These are phyloP conservation scores for Plasmodium yoelii DNA, from an alignment of 169 alveolate species.

Conservation along the genomic window DNA sequence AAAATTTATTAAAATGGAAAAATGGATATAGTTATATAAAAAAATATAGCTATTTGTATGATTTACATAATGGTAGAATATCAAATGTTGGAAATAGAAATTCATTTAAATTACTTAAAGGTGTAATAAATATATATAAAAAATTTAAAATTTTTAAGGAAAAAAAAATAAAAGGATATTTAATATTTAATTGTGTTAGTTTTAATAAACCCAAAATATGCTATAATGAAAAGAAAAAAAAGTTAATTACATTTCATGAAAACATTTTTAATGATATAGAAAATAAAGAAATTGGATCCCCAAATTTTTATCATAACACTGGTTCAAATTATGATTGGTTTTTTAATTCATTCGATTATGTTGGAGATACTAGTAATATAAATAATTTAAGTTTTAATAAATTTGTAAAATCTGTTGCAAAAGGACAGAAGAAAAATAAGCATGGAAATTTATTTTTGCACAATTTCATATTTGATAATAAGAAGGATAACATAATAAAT, in stretches of 20 bases:
- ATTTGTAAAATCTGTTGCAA: too few species aligned
- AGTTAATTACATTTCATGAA: conserved; percentile 6
- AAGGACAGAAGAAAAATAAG: too few species aligned
- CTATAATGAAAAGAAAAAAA: conserved; percentile 31
- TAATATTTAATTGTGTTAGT: conserved; percentile 20
- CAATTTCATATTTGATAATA: too few species aligned
- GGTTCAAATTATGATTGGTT: conserved; percentile 41
- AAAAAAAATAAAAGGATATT: conserved; percentile 41
- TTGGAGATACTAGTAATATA: conserved; percentile 1
- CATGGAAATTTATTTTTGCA: too few species aligned
- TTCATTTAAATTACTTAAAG: neutral
- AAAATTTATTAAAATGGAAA: neutral
- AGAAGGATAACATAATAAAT: too few species aligned
- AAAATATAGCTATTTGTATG: neutral
- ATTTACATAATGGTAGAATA: neutral
- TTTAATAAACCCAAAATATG: conserved; percentile 38
- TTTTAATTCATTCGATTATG: conserved; percentile 66
- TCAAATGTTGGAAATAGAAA: neutral
- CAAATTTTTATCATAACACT: neutral
- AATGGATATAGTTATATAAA: neutral
- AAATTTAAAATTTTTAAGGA: conserved; percentile 24
- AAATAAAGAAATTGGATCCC: neutral
- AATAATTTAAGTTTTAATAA: too few species aligned
- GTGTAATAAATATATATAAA: conserved; percentile 18
- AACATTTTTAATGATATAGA: conserved; percentile 1